These are phyloP conservation scores for Pythium folliculosum DNA, from an alignment of 352 stramenopile genomes.

Conservation along the genomic window DNA sequence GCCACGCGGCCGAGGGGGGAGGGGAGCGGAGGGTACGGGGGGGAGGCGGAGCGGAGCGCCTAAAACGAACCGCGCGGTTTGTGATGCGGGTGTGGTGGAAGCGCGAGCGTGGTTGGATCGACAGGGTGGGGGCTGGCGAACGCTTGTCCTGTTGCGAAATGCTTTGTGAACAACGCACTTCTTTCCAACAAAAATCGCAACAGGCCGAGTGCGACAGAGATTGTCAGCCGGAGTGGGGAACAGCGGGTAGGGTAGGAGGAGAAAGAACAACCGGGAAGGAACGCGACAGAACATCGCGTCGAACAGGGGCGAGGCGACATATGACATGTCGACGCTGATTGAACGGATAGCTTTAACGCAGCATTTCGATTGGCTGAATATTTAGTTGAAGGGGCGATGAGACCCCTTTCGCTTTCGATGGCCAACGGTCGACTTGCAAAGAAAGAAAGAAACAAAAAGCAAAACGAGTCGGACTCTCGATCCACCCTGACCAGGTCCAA, in stretches of 20 bases:
- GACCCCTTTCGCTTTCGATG: constrained; percentile 9
- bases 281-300: constrained; percentile 31
- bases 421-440: constrained; percentile 1
- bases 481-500: neutral
- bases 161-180: constrained; percentile 9
- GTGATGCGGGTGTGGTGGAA: neutral
- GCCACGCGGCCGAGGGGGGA: too few species aligned
- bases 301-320: constrained; percentile 28
- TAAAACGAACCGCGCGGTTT: too few species aligned
- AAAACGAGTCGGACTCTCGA: constrained; percentile 13
- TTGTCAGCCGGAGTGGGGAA: neutral
- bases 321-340: constrained; percentile 8
- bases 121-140: neutral
- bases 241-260: constrained; percentile 16
- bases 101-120: too few species aligned
- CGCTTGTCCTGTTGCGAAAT: constrained; percentile 18
- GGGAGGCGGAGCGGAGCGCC: too few species aligned
- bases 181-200: neutral
- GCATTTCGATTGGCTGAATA: constrained; percentile 1
- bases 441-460: constrained; percentile 8
- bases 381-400: neutral
- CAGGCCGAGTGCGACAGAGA: constrained; percentile 10
- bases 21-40: too few species aligned
- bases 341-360: neutral
- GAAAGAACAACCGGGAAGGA: constrained; percentile 24